Percentiles rank a stretch among this genome's conserved stretches.
Evolutionary conservation across 495 filamentous ascomycete species (phyloP).

Genomic region (Aspergillus sparsus): DNA sequence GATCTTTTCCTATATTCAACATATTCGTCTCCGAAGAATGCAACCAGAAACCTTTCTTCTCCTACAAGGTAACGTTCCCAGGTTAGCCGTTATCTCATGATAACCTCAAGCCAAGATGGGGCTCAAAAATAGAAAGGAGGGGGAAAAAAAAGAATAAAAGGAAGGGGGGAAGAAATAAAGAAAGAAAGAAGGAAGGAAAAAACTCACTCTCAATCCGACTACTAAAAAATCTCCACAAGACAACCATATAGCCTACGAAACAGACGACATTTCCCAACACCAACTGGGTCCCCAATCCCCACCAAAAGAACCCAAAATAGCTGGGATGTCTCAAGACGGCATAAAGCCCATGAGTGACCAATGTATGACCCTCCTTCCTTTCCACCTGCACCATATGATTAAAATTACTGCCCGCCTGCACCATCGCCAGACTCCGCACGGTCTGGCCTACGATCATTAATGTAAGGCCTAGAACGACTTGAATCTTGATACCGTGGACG

Average conservation of each 20-base stretch:
- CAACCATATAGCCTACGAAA: slow-evolving; percentile 67
- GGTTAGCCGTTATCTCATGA: too few species aligned
- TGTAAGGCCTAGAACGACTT: slow-evolving; percentile 55
- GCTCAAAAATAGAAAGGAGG: not conserved
- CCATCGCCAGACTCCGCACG: slow-evolving; percentile 77
- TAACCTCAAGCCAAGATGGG: too few species aligned
- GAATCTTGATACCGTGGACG: slow-evolving; percentile 25
- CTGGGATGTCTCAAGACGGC: slow-evolving; percentile 72
- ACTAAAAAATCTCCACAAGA: slow-evolving; percentile 84
- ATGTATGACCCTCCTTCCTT: slow-evolving; percentile 64
- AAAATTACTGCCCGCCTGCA: slow-evolving; percentile 86
- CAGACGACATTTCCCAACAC: slow-evolving; percentile 83
- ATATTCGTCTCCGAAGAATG: slow-evolving; percentile 87
- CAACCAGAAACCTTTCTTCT: slow-evolving; percentile 75
- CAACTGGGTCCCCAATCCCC: slow-evolving; percentile 91
- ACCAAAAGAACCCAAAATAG: slow-evolving; percentile 99
- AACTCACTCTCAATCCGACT: slow-evolving; percentile 65
- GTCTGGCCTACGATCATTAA: slow-evolving; percentile 72
- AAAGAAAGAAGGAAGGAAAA: slow-evolving; percentile 6
- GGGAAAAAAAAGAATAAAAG: slow-evolving; percentile 6
- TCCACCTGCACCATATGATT: slow-evolving; percentile 79
- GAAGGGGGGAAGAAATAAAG: not conserved
- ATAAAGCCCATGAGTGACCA: slow-evolving; percentile 77
- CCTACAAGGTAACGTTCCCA: slow-evolving; percentile 34
- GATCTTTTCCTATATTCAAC: slow-evolving; percentile 65